phyloP scores from a whole-genome alignment of 495 filamentous ascomycete genomes.

The Glonium stellatum region DNA sequence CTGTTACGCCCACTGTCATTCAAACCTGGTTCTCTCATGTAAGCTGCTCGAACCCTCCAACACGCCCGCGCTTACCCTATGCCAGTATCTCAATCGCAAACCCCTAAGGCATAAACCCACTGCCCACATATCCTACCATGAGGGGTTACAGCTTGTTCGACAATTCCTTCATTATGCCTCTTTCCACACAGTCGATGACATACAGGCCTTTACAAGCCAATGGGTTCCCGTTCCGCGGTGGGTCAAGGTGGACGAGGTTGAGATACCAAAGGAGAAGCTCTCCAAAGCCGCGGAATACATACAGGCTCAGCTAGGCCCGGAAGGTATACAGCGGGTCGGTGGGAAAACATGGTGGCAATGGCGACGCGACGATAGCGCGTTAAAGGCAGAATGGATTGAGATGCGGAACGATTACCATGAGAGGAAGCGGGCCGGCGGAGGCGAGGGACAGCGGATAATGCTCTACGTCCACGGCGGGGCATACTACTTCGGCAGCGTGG shows the following conservation, averaged over 20 bases:
- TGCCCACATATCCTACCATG: conserved; percentile 83
- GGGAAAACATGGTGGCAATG: conserved; percentile 93
- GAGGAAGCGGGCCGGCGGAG: conserved; percentile 54
- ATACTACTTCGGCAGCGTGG: conserved; percentile 84
- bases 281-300: conserved; percentile 55
- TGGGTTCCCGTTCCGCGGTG: conserved; percentile 84
- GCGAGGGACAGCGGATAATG: conserved; percentile 68
- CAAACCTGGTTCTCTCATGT: conserved; percentile 68
- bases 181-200: conserved; percentile 81
- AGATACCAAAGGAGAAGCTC: conserved; percentile 57
- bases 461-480: conserved; percentile 86
- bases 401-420: conserved; percentile 76
- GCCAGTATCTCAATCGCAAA: conserved; percentile 65
- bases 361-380: conserved; percentile 54
- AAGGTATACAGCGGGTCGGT: conserved; percentile 66
- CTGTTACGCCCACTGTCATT: conserved; percentile 71
- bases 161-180: conserved; percentile 77
- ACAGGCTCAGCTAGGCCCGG: conserved; percentile 62
- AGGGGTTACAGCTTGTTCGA: conserved; percentile 82
- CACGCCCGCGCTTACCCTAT: neutral
- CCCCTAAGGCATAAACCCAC: conserved; percentile 68
- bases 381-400: conserved; percentile 91
- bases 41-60: neutral
- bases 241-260: conserved; percentile 70
- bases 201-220: conserved; percentile 84